phyloP scores from a whole-genome alignment of 306 rosid genomes.

The Glycine latifolia region DNA sequence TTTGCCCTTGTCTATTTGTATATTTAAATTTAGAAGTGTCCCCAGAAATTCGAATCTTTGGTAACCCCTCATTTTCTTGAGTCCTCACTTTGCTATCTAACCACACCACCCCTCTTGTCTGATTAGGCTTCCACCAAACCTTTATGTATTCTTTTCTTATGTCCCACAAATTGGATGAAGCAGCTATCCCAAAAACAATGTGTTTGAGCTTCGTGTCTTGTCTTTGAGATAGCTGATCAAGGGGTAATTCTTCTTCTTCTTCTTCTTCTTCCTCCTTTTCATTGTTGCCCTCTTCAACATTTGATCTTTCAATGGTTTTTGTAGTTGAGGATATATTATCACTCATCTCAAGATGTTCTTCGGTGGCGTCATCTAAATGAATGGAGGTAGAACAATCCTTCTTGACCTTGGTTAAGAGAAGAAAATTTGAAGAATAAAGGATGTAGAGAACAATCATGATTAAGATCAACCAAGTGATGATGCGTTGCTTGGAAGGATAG shows the following conservation, averaged over 20 bases:
- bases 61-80: constrained; percentile 54
- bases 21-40: constrained; percentile 66
- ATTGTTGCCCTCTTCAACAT: too few relatives aligned
- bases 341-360: constrained; percentile 43
- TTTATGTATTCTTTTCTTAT: constrained; percentile 77
- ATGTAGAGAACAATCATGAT: constrained; percentile 52
- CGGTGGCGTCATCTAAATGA: neutral
- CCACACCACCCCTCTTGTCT: constrained; percentile 88
- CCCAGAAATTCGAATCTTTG: constrained; percentile 65
- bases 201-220: constrained; percentile 63
- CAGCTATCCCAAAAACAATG: constrained; percentile 80
- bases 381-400: constrained; percentile 46
- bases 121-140: constrained; percentile 78
- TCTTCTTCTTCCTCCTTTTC: too few relatives aligned
- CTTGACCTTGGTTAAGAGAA: constrained; percentile 55
- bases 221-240: constrained; percentile 31
- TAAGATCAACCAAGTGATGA: constrained; percentile 59
- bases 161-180: constrained; percentile 70
- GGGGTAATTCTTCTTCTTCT: too few relatives aligned
- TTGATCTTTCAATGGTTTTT: too few relatives aligned
- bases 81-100: constrained; percentile 42
- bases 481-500: constrained; percentile 42
- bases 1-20: constrained; percentile 7
- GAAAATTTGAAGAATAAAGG: constrained; percentile 60
- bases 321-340: constrained; percentile 13